phyloP scores from a whole-genome alignment of 495 filamentous ascomycete genomes.

The Hypoxylon rickii region DNA sequence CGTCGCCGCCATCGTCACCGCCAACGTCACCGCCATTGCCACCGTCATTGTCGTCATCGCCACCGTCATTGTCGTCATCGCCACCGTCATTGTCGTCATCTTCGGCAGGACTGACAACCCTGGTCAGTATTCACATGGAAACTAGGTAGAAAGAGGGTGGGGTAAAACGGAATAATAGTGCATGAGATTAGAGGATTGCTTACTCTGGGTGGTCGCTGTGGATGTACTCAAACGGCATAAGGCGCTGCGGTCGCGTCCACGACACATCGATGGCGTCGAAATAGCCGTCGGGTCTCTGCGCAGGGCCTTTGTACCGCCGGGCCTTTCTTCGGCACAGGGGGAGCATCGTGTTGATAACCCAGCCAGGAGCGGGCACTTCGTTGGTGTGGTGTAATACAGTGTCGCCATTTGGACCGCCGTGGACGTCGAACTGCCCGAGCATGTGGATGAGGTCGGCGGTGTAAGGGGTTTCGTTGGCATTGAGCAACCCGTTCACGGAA shows the following conservation, averaged over 20 bases:
- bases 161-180: not conserved
- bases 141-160: not conserved
- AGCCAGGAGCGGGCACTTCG: not conserved
- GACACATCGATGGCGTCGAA: slow-evolving; percentile 3
- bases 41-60: too few species aligned
- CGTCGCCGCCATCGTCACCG: too few species aligned
- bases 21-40: not conserved
- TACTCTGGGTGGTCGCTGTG: not conserved
- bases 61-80: too few species aligned
- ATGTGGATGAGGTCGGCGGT: slow-evolving; percentile 4
- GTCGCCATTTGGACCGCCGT: not conserved
- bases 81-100: not conserved
- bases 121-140: not conserved
- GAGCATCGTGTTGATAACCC: slow-evolving; percentile 1
- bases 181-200: not conserved
- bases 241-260: slow-evolving; percentile 6
- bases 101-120: not conserved
- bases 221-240: slow-evolving; percentile 12
- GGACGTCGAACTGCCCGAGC: not conserved
- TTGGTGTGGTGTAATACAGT: not conserved
- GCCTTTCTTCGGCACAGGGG: slow-evolving; percentile 1
- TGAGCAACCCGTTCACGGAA: not conserved
- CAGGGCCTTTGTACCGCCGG: not conserved
- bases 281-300: not conserved
- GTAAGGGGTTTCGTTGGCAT: slow-evolving; percentile 4